A percentile compares a stretch with the other conserved stretches of the same genome.
These are phyloP conservation scores for Colletotrichum tropicale DNA, from an alignment of 2,329 filamentous ascomycete species.

Conservation along the genomic window DNA sequence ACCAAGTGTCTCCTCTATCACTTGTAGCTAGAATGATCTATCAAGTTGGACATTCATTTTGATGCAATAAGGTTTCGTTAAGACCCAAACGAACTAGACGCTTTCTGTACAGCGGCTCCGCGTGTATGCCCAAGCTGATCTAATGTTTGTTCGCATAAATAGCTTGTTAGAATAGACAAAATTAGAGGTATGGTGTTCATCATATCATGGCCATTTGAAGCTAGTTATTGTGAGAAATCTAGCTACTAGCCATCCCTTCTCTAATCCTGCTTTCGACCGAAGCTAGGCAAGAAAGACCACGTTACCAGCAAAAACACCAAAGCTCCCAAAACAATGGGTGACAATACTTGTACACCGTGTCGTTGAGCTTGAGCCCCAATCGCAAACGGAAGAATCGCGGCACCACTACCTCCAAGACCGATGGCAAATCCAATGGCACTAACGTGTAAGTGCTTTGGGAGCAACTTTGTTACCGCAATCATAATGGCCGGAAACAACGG, in stretches of 20 bases:
- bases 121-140: too few relatives aligned
- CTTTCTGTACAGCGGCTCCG: too few relatives aligned
- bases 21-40: neutral
- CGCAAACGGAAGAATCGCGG: constrained; percentile 66
- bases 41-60: neutral
- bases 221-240: neutral
- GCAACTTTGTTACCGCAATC: constrained; percentile 69
- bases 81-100: too few relatives aligned
- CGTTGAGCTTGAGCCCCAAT: constrained; percentile 68
- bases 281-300: constrained; percentile 49
- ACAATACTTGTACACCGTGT: constrained; percentile 58
- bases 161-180: neutral
- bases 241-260: neutral
- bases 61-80: neutral
- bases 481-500: constrained; percentile 79
- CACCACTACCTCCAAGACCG: constrained; percentile 75
- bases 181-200: neutral
- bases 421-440: constrained; percentile 78
- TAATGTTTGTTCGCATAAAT: rapidly evolving
- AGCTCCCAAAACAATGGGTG: constrained; percentile 58
- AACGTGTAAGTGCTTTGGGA: constrained; percentile 76
- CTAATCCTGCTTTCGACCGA: constrained; percentile 40
- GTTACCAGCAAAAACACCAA: constrained; percentile 45
- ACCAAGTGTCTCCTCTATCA: neutral
- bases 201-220: neutral